Evolutionary conservation across 2,329 filamentous ascomycete genomes (phyloP).

Genomic region (Ceratocystis destructans): DNA sequence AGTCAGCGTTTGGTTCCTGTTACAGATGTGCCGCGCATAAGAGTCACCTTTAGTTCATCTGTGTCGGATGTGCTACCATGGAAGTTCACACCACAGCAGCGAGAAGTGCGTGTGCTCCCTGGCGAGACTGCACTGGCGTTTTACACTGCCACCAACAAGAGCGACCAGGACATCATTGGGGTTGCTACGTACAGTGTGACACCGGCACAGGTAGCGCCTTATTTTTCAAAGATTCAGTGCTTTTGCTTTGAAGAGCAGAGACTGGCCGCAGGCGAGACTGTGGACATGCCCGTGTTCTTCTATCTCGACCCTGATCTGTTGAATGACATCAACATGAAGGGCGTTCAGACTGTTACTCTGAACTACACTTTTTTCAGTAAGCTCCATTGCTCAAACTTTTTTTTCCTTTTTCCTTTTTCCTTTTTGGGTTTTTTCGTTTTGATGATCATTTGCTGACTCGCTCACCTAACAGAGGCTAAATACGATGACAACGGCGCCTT

Average conservation of each 20-base stretch:
- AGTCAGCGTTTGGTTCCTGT: slow-evolving; percentile 69
- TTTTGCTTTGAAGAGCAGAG: slow-evolving; percentile 98
- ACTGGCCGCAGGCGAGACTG: slow-evolving; percentile 84
- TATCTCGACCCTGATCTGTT: slow-evolving; percentile 94
- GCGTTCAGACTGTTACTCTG: slow-evolving; percentile 86
- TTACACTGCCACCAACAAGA: slow-evolving; percentile 90
- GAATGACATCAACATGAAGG: slow-evolving; percentile 82
- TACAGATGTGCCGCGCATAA: slow-evolving; percentile 66
- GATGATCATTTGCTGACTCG: slow-evolving; percentile 26
- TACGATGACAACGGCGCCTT: slow-evolving; percentile 36
- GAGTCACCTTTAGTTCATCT: slow-evolving; percentile 90
- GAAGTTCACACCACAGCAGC: slow-evolving; percentile 95
- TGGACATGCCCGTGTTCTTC: slow-evolving; percentile 99
- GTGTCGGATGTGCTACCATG: slow-evolving; percentile 91
- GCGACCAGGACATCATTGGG: slow-evolving; percentile 85
- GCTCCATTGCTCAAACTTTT: slow-evolving; percentile 27
- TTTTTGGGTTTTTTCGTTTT: no score
- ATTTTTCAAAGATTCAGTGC: slow-evolving; percentile 99
- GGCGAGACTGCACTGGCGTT: slow-evolving; percentile 96
- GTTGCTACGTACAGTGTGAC: slow-evolving; percentile 97
- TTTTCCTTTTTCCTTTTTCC: neutral
- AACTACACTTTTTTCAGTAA: slow-evolving; percentile 98
- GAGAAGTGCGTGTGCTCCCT: slow-evolving; percentile 85
- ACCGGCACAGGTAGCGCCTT: slow-evolving; percentile 85
- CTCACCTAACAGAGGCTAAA: slow-evolving; percentile 29